These are phyloP conservation scores for Trypanosoma brucei DNA, from an alignment of 208 protist genomes.

Conservation along the genomic window DNA sequence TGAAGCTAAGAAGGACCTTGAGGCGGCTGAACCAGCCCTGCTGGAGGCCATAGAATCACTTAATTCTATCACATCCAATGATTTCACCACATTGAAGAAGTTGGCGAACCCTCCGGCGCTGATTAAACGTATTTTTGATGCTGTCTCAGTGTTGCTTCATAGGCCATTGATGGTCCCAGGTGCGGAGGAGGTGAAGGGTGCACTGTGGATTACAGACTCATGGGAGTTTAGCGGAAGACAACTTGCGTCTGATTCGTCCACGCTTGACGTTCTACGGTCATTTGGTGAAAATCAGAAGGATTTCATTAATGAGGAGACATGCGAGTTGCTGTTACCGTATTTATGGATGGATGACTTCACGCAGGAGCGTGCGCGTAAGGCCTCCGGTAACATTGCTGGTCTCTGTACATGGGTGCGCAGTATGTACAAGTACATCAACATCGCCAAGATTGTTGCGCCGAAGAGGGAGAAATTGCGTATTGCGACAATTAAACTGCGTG, in stretches of 20 bases:
- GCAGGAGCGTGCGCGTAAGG: constrained; percentile 88
- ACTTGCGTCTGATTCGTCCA: constrained; percentile 73
- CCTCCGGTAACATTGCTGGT: constrained; percentile 89
- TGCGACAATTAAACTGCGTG: constrained; percentile 85
- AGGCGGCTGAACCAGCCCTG: constrained; percentile 91
- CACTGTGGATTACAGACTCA: constrained; percentile 87
- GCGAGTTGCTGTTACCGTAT: constrained; percentile 97
- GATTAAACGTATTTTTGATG: constrained; percentile 97
- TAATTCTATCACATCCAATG: constrained; percentile 90
- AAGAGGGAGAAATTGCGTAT: constrained; percentile 93
- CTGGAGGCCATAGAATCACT: constrained; percentile 92
- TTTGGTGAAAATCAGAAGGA: constrained; percentile 91
- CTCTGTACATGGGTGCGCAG: constrained; percentile 95
- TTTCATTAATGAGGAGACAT: constrained; percentile 97
- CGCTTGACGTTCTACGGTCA: constrained; percentile 71
- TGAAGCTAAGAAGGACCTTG: constrained; percentile 94
- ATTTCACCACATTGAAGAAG: constrained; percentile 94
- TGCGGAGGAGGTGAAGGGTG: constrained; percentile 78
- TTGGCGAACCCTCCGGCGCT: constrained; percentile 94
- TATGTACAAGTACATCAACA: constrained; percentile 97
- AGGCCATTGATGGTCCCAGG: constrained; percentile 68
- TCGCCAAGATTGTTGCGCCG: constrained; percentile 95
- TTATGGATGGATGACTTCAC: constrained; percentile 95
- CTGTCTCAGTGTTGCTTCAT: constrained; percentile 93
- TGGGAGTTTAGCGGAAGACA: constrained; percentile 86